Percentiles rank a stretch among this genome's conserved stretches.
Evolutionary conservation across 768 basidiomycete genomes (phyloP).

Genomic region (Jaapia argillacea): DNA sequence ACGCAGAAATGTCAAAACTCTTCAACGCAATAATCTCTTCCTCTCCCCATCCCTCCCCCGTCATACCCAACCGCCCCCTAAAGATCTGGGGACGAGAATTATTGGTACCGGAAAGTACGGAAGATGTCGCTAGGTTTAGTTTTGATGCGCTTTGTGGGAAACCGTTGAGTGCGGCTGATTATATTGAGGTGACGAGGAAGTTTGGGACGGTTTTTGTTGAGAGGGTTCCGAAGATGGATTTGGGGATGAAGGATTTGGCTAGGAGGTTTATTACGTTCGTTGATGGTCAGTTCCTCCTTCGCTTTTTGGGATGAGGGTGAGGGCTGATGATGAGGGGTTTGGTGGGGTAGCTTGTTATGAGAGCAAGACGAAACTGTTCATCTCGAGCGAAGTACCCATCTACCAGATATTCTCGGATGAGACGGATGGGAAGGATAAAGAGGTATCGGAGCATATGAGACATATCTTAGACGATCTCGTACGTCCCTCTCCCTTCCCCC

Average conservation of each 20-base stretch:
- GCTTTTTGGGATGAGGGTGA: neutral
- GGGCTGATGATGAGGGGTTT: neutral
- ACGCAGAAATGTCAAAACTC: slow-evolving; percentile 70
- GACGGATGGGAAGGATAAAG: slow-evolving; percentile 22
- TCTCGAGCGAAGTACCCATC: slow-evolving; percentile 88
- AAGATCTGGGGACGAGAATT: slow-evolving; percentile 89
- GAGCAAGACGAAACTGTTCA: slow-evolving; percentile 88
- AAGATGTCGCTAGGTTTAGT: slow-evolving; percentile 72
- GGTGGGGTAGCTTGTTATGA: slow-evolving; percentile 70
- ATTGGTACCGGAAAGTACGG: slow-evolving; percentile 69
- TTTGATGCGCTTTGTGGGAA: slow-evolving; percentile 84
- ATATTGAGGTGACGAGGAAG: slow-evolving; percentile 82
- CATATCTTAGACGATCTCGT: slow-evolving; percentile 96
- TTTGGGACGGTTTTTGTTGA: slow-evolving; percentile 85
- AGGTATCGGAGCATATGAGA: slow-evolving; percentile 78
- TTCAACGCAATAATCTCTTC: slow-evolving; percentile 54
- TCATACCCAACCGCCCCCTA: slow-evolving; percentile 53
- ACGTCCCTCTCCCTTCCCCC: slow-evolving; percentile 16
- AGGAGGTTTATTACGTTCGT: slow-evolving; percentile 95
- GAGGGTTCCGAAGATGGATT: slow-evolving; percentile 81
- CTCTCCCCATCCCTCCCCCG: slow-evolving; percentile 41
- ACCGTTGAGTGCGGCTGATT: slow-evolving; percentile 91
- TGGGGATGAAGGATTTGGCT: slow-evolving; percentile 78
- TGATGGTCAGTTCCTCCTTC: slow-evolving; percentile 49
- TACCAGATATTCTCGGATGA: slow-evolving; percentile 84